Evolutionary conservation across 768 basidiomycete genomes (phyloP), one percentile per base, ranked within the genome.

Genomic region (Nidularia pulvinata): DNA sequence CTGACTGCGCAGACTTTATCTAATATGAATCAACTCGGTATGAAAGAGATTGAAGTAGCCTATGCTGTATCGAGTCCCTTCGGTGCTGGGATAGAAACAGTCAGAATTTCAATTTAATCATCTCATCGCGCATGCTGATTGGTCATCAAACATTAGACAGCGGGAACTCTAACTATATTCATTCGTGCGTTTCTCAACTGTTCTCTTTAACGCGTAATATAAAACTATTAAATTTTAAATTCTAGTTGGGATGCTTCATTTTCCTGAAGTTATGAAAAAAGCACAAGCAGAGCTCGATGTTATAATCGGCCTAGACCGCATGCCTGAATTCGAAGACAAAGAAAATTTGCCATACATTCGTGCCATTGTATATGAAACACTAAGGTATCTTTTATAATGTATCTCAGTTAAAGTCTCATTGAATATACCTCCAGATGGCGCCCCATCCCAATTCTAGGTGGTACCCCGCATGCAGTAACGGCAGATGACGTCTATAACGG

Each of bases 81-180:
- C 55, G 76, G 74, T 2, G 78, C 78, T 25, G 78, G 77, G 0
- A 76, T 75, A 14, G 77, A 78, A 49, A 76, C 75, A 42, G 75
- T 75, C 34, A 48, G 66, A 11, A 5, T 25, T n/a, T 7, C 4
- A 16, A 39, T 7, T n/a, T 51, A 30, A 35, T 32, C 16, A 2
- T 48, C 13, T 10, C 35, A 11, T 43, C n/a, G 34, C 13, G 3
- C 19, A 16, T 45, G 47, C 32, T 53, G 10, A 50, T 10, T 25
- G 14, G 37, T 19, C 19, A 39, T 10, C 51, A 13, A 50, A 33
- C 33, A 32, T 4, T 34, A 73, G 66, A 75, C 70, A 10, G 60
- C 68, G 5, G 70, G 68, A 2, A 72, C 62, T 14, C 57, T 69
- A 1, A 55, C 63, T 6, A 62, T 61, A 1, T 70, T 76, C 46